Evolutionary conservation across 2,329 filamentous ascomycete genomes (phyloP).

Genomic region (Pseudogymnoascus destructans): DNA sequence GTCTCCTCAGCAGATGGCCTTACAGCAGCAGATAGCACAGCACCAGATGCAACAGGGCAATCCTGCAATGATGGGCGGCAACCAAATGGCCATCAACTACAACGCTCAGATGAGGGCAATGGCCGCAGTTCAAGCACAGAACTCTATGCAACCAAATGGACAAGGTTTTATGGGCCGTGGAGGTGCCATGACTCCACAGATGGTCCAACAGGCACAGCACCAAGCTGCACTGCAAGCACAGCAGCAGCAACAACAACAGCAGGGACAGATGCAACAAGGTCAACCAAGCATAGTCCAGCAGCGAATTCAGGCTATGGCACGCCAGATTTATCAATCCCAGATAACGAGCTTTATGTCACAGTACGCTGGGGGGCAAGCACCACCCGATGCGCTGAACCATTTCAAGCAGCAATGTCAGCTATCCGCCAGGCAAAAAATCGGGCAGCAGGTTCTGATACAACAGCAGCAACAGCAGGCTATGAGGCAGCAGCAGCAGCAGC

Average conservation of each 20-base stretch:
- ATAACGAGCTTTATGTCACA: slow-evolving; percentile 31
- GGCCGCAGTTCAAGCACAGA: slow-evolving; percentile 12
- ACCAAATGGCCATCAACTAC: slow-evolving; percentile 16
- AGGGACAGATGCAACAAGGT: slow-evolving; percentile 29
- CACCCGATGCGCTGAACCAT: slow-evolving; percentile 4
- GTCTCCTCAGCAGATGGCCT: slow-evolving; percentile 27
- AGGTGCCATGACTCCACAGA: slow-evolving; percentile 29
- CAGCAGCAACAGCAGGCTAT: slow-evolving; percentile 26
- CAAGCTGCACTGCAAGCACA: slow-evolving; percentile 22
- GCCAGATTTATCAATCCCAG: slow-evolving; percentile 24
- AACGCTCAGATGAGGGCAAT: slow-evolving; percentile 18
- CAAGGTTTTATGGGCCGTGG: slow-evolving; percentile 25
- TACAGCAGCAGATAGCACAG: slow-evolving; percentile 31
- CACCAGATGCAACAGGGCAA: slow-evolving; percentile 17
- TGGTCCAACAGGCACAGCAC: slow-evolving; percentile 26
- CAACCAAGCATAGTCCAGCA: slow-evolving; percentile 1
- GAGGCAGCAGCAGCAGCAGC: slow-evolving; percentile 27
- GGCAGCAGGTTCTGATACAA: slow-evolving; percentile 26
- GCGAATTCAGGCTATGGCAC: neutral
- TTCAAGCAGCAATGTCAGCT: slow-evolving; percentile 17
- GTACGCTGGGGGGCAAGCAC: neutral
- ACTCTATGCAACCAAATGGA: slow-evolving; percentile 19
- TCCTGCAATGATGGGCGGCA: slow-evolving; percentile 16
- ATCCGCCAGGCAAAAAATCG: slow-evolving; percentile 20
- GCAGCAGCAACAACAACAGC: slow-evolving; percentile 29